phyloP scores from a whole-genome alignment of 345 rosid genomes.

The Lumnitzera littorea region DNA sequence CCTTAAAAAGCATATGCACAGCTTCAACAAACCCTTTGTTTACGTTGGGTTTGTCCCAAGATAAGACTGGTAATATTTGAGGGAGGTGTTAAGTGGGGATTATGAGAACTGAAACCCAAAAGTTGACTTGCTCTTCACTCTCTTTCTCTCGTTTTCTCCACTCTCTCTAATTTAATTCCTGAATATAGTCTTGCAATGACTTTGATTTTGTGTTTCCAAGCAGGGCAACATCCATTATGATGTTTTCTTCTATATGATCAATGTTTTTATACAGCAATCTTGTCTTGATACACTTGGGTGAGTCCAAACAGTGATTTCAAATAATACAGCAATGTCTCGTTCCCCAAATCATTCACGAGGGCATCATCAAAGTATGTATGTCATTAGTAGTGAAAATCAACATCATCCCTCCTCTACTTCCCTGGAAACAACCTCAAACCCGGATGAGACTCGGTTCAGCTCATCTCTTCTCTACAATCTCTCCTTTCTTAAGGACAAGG shows the following conservation, averaged over 20 bases:
- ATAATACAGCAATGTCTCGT: slow-evolving; percentile 1
- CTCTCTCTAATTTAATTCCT: too few species aligned
- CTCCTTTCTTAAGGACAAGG: slow-evolving; percentile 54
- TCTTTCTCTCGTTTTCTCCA: not conserved
- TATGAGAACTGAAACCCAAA: slow-evolving; percentile 4
- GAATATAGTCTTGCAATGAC: too few species aligned
- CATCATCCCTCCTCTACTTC: slow-evolving; percentile 14
- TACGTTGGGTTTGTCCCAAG: slow-evolving; percentile 4
- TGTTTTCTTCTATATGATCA: too few species aligned
- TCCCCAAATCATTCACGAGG: slow-evolving; percentile 23
- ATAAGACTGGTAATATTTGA: slow-evolving; percentile 21
- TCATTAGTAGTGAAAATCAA: not conserved
- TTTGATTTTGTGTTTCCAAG: too few species aligned
- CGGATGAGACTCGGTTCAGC: slow-evolving; percentile 16
- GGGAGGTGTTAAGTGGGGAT: slow-evolving; percentile 63
- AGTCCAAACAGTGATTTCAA: too few species aligned
- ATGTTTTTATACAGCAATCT: too few species aligned
- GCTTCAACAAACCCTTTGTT: not conserved
- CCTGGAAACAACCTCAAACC: slow-evolving; percentile 6
- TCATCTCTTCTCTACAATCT: slow-evolving; percentile 46
- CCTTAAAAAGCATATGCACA: too few species aligned
- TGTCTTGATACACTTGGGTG: too few species aligned
- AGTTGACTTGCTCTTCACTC: slow-evolving; percentile 43
- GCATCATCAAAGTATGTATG: slow-evolving; percentile 11
- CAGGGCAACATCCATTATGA: too few species aligned